These are phyloP conservation scores for Pugionium dolabratum DNA, from an alignment of 345 rosid genomes.

Conservation along the genomic window DNA sequence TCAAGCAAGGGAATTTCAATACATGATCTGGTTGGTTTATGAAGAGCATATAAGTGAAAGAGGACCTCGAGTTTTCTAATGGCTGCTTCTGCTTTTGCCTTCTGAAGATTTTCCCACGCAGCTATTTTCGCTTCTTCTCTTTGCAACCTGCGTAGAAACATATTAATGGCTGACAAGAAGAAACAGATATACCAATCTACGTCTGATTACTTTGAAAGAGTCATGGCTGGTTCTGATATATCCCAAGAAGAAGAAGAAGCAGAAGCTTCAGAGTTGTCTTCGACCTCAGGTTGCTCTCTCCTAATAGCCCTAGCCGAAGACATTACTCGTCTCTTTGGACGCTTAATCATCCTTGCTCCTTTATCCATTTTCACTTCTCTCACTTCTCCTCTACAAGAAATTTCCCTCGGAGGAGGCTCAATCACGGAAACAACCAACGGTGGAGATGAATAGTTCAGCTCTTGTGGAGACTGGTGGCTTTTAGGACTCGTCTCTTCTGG, in stretches of 20 bases:
- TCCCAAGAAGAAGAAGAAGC: conserved; percentile 57
- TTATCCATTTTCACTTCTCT: conserved; percentile 85
- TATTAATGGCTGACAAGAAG: conserved; percentile 14
- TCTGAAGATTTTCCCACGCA: conserved; percentile 97
- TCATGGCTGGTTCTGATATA: conserved; percentile 58
- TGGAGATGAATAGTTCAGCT: conserved; percentile 41
- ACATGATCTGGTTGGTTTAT: neutral
- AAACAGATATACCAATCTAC: neutral
- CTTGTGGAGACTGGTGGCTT: conserved; percentile 45
- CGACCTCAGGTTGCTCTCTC: conserved; percentile 49
- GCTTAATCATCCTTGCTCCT: conserved; percentile 55
- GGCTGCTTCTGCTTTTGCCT: conserved; percentile 98
- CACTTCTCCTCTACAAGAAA: conserved; percentile 52
- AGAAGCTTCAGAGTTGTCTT: conserved; percentile 36
- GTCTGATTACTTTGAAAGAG: conserved; percentile 56
- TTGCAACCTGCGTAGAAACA: conserved; percentile 51
- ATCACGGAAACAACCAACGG: conserved; percentile 42
- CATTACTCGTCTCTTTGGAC: conserved; percentile 55
- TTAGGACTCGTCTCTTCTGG: conserved; percentile 48
- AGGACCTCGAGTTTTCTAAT: conserved; percentile 83
- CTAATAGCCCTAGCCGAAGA: conserved; percentile 41
- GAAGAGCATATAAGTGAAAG: neutral
- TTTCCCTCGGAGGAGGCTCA: conserved; percentile 40
- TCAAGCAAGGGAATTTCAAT: neutral
- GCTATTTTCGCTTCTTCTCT: conserved; percentile 90